phyloP scores from a whole-genome alignment of 2,329 filamentous ascomycete species.

The Fusarium pseudoanthophilum region DNA sequence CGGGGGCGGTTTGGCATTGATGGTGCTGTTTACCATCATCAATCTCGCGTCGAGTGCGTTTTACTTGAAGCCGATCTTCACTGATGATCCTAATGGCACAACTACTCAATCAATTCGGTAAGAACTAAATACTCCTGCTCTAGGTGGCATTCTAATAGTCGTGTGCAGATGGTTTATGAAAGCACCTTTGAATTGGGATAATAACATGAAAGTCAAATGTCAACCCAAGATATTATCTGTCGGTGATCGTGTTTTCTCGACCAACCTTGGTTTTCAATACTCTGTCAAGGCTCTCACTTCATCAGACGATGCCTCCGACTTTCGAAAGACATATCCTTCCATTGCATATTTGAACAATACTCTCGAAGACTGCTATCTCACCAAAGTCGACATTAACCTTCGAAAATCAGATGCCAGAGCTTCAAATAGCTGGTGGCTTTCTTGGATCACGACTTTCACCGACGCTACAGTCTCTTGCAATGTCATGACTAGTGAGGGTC shows the following conservation, averaged over 20 bases:
- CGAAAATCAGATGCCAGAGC: background rate
- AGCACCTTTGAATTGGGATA: constrained; percentile 18
- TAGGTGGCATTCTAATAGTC: accelerated
- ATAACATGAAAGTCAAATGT: constrained; percentile 5
- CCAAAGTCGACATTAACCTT: background rate
- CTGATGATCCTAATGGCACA: constrained; percentile 19
- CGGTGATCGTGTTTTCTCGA: constrained; percentile 25
- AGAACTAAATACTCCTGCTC: background rate
- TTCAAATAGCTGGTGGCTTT: constrained; percentile 10
- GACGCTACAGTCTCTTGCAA: constrained; percentile 10
- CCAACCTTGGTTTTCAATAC: constrained; percentile 6
- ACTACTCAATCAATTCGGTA: background rate
- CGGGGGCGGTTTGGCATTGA: background rate
- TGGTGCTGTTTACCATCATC: constrained; percentile 8
- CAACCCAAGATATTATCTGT: constrained; percentile 21
- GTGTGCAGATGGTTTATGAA: constrained; percentile 19
- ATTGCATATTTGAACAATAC: constrained; percentile 20
- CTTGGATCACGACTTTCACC: constrained; percentile 1
- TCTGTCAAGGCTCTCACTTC: constrained; percentile 8
- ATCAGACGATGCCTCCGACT: background rate
- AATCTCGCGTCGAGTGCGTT: constrained; percentile 28
- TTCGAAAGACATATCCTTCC: background rate
- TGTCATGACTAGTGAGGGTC: background rate
- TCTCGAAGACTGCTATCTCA: constrained; percentile 10
- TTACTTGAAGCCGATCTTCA: constrained; percentile 16